Evolutionary conservation across 2,329 filamentous ascomycete species (phyloP).

Genomic region (Colletotrichum sp.): DNA sequence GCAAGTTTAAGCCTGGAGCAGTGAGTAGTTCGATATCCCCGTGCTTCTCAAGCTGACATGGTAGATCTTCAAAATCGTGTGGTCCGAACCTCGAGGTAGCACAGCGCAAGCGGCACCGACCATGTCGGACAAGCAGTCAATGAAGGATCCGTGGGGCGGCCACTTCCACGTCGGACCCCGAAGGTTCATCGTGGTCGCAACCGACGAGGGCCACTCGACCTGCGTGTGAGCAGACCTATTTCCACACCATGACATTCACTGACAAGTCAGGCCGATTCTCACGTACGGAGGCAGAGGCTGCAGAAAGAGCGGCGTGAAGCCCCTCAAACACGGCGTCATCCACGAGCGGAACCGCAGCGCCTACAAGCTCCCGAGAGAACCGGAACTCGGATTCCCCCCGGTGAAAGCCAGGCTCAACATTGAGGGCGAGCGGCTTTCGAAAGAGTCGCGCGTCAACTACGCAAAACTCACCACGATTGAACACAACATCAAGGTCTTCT

Average conservation of each 20-base stretch:
- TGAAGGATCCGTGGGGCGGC: conserved; percentile 38
- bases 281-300: conserved; percentile 61
- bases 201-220: conserved; percentile 56
- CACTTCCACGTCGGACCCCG: conserved; percentile 55
- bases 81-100: conserved; percentile 56
- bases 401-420: conserved; percentile 49
- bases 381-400: conserved; percentile 51
- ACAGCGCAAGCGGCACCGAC: conserved; percentile 31
- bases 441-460: conserved; percentile 63
- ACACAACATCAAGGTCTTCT: conserved; percentile 63
- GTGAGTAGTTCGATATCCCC: conserved; percentile 28
- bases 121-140: conserved; percentile 31
- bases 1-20: conserved; percentile 45
- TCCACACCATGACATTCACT: neutral
- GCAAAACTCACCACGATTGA: conserved; percentile 61
- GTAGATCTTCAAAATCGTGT: conserved; percentile 61
- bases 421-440: conserved; percentile 49
- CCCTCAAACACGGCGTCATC: conserved; percentile 59
- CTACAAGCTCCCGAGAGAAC: conserved; percentile 42
- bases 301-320: conserved; percentile 57
- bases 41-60: neutral
- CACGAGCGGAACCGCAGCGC: conserved; percentile 40
- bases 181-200: conserved; percentile 60
- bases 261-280: conserved; percentile 52
- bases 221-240: conserved; percentile 54